A percentile compares a stretch with the other conserved stretches of the same genome.
Evolutionary conservation across 306 rosid genomes (phyloP).

Genomic region (Vachellia pachyceras): DNA sequence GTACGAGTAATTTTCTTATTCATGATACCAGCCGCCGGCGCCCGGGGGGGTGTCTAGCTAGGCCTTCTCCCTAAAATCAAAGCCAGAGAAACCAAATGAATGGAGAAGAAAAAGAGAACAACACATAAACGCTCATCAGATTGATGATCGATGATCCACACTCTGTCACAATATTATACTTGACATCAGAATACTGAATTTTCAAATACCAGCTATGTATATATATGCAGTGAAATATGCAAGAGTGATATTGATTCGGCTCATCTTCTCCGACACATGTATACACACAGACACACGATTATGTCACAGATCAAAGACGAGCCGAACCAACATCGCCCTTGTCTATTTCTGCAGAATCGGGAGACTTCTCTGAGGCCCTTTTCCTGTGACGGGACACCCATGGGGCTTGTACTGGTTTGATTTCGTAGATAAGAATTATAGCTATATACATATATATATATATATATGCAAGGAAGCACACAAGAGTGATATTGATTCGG

Average conservation of each 20-base stretch:
- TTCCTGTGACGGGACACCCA: background rate
- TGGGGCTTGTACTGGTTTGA: background rate
- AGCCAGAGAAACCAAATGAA: background rate
- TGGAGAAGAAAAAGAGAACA: background rate
- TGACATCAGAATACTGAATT: background rate
- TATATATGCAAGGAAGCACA: slow-evolving; percentile 51
- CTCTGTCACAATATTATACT: background rate
- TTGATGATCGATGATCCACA: slow-evolving; percentile 5
- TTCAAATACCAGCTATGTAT: background rate
- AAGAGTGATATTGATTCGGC: slow-evolving; percentile 53
- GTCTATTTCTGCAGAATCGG: slow-evolving; percentile 55
- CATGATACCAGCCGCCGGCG: no score
- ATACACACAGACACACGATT: background rate
- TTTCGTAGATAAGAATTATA: background rate
- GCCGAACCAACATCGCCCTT: slow-evolving; percentile 58
- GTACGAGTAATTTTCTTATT: no score
- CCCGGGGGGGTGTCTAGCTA: no score
- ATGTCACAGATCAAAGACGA: slow-evolving; percentile 37
- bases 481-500: slow-evolving; percentile 91
- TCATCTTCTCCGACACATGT: slow-evolving; percentile 16
- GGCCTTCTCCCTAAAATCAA: background rate
- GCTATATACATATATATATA: background rate
- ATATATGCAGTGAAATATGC: slow-evolving; percentile 37
- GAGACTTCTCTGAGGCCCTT: background rate
- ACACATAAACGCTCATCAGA: background rate